phyloP scores from a whole-genome alignment of 2,329 filamentous ascomycete species.

The Epichloe typhina region DNA sequence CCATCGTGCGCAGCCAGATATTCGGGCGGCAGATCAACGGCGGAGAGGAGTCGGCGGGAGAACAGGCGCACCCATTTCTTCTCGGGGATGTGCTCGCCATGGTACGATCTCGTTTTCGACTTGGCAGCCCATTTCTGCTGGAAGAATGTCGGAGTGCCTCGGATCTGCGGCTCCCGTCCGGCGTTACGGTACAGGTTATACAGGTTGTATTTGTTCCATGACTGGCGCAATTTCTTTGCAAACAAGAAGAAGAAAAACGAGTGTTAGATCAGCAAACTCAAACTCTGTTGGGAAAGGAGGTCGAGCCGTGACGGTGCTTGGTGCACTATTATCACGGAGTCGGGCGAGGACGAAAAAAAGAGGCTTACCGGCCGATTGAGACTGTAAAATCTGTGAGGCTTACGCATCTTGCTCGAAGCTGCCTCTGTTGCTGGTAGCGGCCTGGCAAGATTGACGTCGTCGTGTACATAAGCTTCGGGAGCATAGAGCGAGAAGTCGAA shows the following conservation, averaged over 20 bases:
- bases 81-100: conserved; percentile 89
- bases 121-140: conserved; percentile 98
- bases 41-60: conserved; percentile 62
- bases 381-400: conserved; percentile 49
- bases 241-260: background rate
- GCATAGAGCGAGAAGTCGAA: background rate
- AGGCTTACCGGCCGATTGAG: conserved; percentile 52
- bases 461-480: conserved; percentile 1
- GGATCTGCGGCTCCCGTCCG: conserved; percentile 18
- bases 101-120: conserved; percentile 69
- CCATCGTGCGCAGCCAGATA: conserved; percentile 76
- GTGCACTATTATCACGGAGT: background rate
- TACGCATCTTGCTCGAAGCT: conserved; percentile 34
- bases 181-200: conserved; percentile 57
- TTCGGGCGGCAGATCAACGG: conserved; percentile 69
- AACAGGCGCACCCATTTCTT: conserved; percentile 93
- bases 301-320: background rate
- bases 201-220: conserved; percentile 96
- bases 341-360: background rate
- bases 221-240: conserved; percentile 74
- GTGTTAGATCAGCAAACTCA: conserved; percentile 1
- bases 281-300: background rate
- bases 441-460: conserved; percentile 2
- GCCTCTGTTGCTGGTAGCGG: conserved; percentile 8
- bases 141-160: conserved; percentile 59